Evolutionary conservation across 306 rosid genomes (phyloP).

Genomic region (Quercus agrifolia): DNA sequence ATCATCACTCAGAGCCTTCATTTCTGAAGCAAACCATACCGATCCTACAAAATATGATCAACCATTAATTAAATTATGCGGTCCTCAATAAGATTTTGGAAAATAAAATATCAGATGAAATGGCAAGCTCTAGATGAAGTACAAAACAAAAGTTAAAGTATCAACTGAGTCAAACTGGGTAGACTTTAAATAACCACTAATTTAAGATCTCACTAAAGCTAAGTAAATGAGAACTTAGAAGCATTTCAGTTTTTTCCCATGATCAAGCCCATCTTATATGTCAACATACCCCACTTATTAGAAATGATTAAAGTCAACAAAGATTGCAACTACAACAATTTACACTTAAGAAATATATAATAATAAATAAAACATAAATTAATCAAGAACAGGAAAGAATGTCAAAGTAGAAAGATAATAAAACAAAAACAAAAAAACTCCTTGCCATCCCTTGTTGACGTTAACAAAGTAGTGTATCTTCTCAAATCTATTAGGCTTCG

Average conservation of each 20-base stretch:
- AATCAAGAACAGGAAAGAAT: not conserved
- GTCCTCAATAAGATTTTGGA: not conserved
- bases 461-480: not conserved
- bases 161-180: not conserved
- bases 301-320: not conserved
- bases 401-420: not conserved
- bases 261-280: not conserved
- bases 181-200: not conserved
- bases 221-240: not conserved
- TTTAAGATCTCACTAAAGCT: not conserved
- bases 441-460: not conserved
- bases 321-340: not conserved
- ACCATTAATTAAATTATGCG: conserved; percentile 8
- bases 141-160: not conserved
- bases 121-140: not conserved
- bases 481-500: not conserved
- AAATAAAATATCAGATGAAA: not conserved
- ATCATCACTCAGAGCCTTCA: conserved; percentile 97
- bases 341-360: not conserved
- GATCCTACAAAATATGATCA: conserved; percentile 62
- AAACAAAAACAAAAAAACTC: not conserved
- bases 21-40: conserved; percentile 96
- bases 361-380: not conserved
- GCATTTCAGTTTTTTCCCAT: not conserved
- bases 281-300: not conserved